Conservation (phyloP, 495 filamentous ascomycete genomes). For the Penicillium goetzii region DNA sequence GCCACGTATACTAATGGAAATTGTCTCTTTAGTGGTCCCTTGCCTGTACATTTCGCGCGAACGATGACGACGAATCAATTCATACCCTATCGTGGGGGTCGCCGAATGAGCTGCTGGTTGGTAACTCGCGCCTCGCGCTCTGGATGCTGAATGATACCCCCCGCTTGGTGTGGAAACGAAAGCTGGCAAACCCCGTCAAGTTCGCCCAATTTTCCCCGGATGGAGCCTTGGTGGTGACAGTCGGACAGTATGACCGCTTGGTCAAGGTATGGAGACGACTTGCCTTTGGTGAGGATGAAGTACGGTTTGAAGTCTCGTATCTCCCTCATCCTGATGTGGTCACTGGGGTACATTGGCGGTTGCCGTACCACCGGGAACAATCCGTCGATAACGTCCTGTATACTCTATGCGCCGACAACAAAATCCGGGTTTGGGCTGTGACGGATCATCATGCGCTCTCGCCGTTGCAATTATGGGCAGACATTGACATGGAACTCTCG, state of each 20-base stretch:
- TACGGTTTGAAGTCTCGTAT: slow-evolving; percentile 89
- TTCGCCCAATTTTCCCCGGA: slow-evolving; percentile 85
- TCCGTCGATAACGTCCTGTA: slow-evolving; percentile 89
- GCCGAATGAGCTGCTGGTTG: slow-evolving; percentile 79
- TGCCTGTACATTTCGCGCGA: slow-evolving; percentile 45
- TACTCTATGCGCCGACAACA: slow-evolving; percentile 83
- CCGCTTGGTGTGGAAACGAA: slow-evolving; percentile 70
- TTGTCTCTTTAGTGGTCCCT: slow-evolving; percentile 57
- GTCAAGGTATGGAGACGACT: slow-evolving; percentile 92
- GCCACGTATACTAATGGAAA: neutral
- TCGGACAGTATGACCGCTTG: slow-evolving; percentile 77
- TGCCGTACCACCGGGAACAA: slow-evolving; percentile 73
- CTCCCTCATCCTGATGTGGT: slow-evolving; percentile 80
- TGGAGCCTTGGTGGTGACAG: slow-evolving; percentile 80
- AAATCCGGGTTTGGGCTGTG: slow-evolving; percentile 81
- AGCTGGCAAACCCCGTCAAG: slow-evolving; percentile 71
- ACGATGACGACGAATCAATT: slow-evolving; percentile 50
- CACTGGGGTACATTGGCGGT: slow-evolving; percentile 83
- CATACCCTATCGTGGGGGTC: slow-evolving; percentile 84
- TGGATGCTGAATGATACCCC: slow-evolving; percentile 59
- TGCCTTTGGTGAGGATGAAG: slow-evolving; percentile 81
- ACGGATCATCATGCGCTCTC: slow-evolving; percentile 73
- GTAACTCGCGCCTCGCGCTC: slow-evolving; percentile 70
- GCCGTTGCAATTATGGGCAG: slow-evolving; percentile 76
- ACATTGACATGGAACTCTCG: slow-evolving; percentile 75